Percentiles rank a stretch among this genome's conserved stretches.
These are phyloP conservation scores for Fraxinus albicans DNA, from an alignment of 305 asterid species.

Conservation along the genomic window DNA sequence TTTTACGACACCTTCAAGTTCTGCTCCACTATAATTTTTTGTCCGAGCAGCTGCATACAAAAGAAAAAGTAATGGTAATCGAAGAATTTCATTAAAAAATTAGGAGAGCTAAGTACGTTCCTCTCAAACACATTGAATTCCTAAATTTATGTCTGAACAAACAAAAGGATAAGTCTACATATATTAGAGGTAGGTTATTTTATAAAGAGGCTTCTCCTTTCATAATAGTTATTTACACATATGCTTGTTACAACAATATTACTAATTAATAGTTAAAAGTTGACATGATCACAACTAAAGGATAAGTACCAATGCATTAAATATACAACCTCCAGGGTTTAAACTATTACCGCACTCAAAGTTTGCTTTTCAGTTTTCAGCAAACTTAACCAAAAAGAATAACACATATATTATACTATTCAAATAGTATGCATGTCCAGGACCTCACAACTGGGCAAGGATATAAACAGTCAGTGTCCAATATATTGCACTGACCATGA, in stretches of 20 bases:
- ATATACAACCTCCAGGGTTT: not conserved
- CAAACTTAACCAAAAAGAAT: not conserved
- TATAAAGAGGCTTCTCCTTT: not conserved
- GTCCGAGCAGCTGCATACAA: constrained; percentile 88
- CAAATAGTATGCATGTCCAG: not conserved
- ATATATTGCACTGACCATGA: not conserved
- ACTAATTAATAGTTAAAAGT: not conserved
- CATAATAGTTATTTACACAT: not conserved
- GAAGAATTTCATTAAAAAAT: constrained; percentile 6
- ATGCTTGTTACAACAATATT: not conserved
- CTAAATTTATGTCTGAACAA: not conserved
- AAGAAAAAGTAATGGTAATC: constrained; percentile 18
- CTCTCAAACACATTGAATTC: not conserved
- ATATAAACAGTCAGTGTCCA: not conserved
- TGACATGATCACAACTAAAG: not conserved
- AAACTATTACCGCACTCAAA: not conserved
- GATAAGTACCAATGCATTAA: not conserved
- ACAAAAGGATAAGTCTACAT: not conserved
- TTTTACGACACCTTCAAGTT: constrained; percentile 98
- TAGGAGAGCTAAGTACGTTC: constrained; percentile 8
- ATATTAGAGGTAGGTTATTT: not conserved
- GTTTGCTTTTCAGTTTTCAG: not conserved
- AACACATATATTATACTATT: not conserved
- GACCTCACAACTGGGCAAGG: not conserved
- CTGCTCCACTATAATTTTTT: constrained; percentile 98